Evolutionary conservation across 805 yeast species (phyloP), one percentile per base, ranked within the genome.

Genomic region (Wickerhamomyces kurtzmanii): DNA sequence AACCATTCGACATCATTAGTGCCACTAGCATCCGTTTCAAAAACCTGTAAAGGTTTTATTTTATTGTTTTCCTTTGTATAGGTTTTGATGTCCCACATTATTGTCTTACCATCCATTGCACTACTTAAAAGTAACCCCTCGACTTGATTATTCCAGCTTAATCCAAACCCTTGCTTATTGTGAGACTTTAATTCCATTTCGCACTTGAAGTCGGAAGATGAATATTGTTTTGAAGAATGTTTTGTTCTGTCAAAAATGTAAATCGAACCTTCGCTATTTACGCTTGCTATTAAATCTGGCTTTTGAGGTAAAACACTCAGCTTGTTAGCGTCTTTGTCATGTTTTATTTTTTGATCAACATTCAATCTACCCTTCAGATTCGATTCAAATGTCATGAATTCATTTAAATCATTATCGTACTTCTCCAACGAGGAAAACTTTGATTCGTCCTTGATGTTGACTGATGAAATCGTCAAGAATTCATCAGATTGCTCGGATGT

Each of bases 201-300:
- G 5, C 74, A 75, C 38, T 60, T 59, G 40, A 55, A 55, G 12
- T 52, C 51, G 5, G 16, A 18, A 15, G 29, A 22, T 15, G 28
- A 17, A 9, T 53, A 31, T 4, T 67, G 63, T 23, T 53, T 56
- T 9, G 65, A 56, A 1, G 85, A 65, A 49, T 84, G 94, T 47
- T 83, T 85, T 0, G 96, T 86, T 40, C 91, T 64, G 50, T 87
- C 94, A 51, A 76, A 83, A 4, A 87, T 54, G 28, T 65, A 71
- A 9, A 78, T 59, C 10, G 66, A 58, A 2, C 96, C 96, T 18
- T 56, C 49, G 23, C 78, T 71, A 23, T 81, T 72, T 8, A 75
- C 71, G 12, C 85, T 68, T 2, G 87, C 84, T 5, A 87, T 62
- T 5, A 87, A 45, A 43, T 86, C 91, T 2, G 91, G 91, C 43